A percentile compares a stretch with the other conserved stretches of the same genome.
Conservation (phyloP, 768 basidiomycete genomes). For the Clavulina sp. region DNA sequence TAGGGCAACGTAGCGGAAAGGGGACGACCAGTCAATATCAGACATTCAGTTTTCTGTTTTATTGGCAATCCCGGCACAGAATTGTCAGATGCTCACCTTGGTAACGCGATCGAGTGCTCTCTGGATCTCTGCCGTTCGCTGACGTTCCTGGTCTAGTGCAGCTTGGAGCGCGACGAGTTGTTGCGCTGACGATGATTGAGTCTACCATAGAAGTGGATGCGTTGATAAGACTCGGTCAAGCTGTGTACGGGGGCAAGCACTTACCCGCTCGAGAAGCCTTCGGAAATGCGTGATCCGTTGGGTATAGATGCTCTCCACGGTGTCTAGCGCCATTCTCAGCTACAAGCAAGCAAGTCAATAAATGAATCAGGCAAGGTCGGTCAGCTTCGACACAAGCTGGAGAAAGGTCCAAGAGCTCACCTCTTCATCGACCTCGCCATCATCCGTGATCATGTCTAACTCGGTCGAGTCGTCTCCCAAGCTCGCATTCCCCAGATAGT, state of each 20-base stretch:
- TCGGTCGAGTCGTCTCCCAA: constrained; percentile 7
- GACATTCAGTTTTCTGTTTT: not conserved
- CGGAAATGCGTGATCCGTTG: constrained; percentile 55
- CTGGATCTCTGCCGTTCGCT: constrained; percentile 20
- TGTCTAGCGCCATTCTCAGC: constrained; percentile 29
- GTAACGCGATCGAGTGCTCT: constrained; percentile 2
- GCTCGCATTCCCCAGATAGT: no score
- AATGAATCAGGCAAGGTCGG: not conserved
- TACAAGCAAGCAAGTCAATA: constrained; percentile 12
- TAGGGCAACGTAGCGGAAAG: constrained; percentile 4
- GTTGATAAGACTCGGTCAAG: no score
- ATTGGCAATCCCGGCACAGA: not conserved
- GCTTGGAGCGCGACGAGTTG: constrained; percentile 78
- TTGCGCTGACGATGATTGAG: constrained; percentile 60
- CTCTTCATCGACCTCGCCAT: constrained; percentile 10
- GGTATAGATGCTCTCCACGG: constrained; percentile 27
- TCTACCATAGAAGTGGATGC: constrained; percentile 15
- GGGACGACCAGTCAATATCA: not conserved
- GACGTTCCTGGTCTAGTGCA: constrained; percentile 49
- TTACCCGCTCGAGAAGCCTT: constrained; percentile 51
- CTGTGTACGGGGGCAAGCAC: not conserved
- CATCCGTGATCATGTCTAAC: constrained; percentile 11
- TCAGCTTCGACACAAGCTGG: not conserved
- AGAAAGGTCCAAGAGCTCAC: constrained; percentile 1
- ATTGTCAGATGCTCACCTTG: constrained; percentile 4